phyloP scores from a whole-genome alignment of 305 asterid species.

The Petunia hybrid region DNA sequence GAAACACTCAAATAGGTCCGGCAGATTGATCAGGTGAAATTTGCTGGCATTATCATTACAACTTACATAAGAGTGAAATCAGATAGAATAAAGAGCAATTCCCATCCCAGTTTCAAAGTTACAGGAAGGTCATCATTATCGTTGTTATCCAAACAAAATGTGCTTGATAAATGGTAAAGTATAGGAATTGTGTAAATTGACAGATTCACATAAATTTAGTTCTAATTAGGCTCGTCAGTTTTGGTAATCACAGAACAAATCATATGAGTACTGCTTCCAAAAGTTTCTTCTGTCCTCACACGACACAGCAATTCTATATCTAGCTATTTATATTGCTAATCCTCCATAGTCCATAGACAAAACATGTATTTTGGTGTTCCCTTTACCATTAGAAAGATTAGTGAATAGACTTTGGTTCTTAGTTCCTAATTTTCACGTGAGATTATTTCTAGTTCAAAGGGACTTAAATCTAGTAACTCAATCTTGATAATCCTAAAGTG shows the following conservation, averaged over 20 bases:
- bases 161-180: not conserved
- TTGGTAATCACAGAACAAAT: not conserved
- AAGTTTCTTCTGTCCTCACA: not conserved
- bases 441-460: not conserved
- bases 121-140: not conserved
- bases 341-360: not conserved
- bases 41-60: not conserved
- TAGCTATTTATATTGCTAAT: not conserved
- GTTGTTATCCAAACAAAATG: not conserved
- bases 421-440: not conserved
- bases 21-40: not conserved
- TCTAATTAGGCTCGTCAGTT: not conserved
- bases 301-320: not conserved
- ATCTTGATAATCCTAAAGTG: not conserved
- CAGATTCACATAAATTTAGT: not conserved
- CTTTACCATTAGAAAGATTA: not conserved
- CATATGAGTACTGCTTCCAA: not conserved
- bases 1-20: not conserved
- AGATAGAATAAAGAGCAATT: not conserved
- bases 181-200: not conserved
- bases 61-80: not conserved
- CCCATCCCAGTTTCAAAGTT: not conserved
- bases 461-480: slow-evolving; percentile 7
- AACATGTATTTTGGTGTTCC: not conserved
- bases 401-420: not conserved